Conservation (phyloP, 2,329 filamentous ascomycete species). For the Aphanocladium album region DNA sequence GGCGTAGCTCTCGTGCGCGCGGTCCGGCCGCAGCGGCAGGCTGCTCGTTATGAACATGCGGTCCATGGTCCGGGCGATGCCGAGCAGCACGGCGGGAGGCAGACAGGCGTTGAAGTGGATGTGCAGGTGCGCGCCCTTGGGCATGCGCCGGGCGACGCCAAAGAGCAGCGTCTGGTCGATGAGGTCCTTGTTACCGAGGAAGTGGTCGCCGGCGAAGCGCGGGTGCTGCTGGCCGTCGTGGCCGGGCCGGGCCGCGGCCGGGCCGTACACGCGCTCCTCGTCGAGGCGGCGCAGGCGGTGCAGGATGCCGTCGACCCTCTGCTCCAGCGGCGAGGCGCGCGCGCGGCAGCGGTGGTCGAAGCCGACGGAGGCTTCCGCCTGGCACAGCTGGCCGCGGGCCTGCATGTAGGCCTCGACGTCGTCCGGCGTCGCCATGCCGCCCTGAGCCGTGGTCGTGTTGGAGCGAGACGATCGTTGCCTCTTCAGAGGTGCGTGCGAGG, state of each 20-base stretch:
- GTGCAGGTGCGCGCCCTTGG: conserved; percentile 69
- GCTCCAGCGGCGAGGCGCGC: conserved; percentile 31
- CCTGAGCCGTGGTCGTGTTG: not conserved
- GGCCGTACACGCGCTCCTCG: conserved; percentile 30
- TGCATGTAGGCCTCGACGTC: not conserved
- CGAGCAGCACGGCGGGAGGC: conserved; percentile 53
- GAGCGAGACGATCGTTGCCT: conserved; percentile 7
- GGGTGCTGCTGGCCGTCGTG: conserved; percentile 39
- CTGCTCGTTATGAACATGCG: conserved; percentile 66
- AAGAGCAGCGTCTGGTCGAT: conserved; percentile 55
- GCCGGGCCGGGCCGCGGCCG: conserved; percentile 28
- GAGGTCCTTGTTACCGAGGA: conserved; percentile 49
- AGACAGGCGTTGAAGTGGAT: conserved; percentile 76
- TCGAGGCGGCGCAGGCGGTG: conserved; percentile 33
- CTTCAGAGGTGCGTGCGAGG: not conserved
- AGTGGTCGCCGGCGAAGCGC: conserved; percentile 51
- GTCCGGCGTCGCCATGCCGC: too few relatives aligned
- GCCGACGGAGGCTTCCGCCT: not conserved
- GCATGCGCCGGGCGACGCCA: conserved; percentile 51
- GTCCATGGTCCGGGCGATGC: conserved; percentile 48
- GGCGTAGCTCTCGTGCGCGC: conserved; percentile 40
- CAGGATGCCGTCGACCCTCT: conserved; percentile 35
- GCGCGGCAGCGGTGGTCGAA: conserved; percentile 36
- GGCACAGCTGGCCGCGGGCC: not conserved
- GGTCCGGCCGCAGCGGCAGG: conserved; percentile 37